Evolutionary conservation across 768 basidiomycete genomes (phyloP), one percentile per base, ranked within the genome.

Genomic region (Gautieria morchelliformis): DNA sequence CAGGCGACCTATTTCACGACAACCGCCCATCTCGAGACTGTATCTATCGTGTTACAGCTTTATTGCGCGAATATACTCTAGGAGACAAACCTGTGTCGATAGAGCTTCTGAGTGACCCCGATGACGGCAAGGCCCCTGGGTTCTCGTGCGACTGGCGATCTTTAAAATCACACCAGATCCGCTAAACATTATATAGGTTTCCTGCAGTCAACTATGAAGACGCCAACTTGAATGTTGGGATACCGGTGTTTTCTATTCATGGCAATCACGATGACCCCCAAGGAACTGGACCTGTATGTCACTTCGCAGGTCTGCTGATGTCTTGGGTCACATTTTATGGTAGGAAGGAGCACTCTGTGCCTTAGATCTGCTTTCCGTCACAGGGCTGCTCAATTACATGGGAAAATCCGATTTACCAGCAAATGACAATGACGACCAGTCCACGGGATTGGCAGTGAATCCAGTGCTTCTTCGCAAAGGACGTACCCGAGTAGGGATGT

Each of bases 241-340:
- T 96, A n/a, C 96, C 96, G 3, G 89, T 98, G 30, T 99, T 99
- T 71, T 97, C 95, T 0, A 98, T 99, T 52, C 96, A 99, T 65
- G 96, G 96, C 44, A 99, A 99, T 66, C 96, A 99, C 70, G 96
- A 99, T 66, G 96, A 99, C 65, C 96, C 96, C 35, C 96, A 98
- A 72, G 96, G 96, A 19, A 86, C 93, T 20, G 93, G 94, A 3
- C 78, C 88, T 9, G 93, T 93, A 64, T 60, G 89, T 72, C 11
- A 20, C 11, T 11, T 10, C 30, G 24, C 51, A 22, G 41, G 30
- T 37, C 24, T 15, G 37, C 24, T 19, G 32, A 51, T 24, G 24
- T 19, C 2, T 20, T 24, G 14, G 32, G 48, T 49, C 27, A 49
- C 8, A 49, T 27, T 30, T 20, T n/a, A 17, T 49, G 8, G 9